Percentiles rank a stretch among this genome's conserved stretches.
phyloP scores from a whole-genome alignment of 805 yeast genomes.

The Ogataea saltuana region DNA sequence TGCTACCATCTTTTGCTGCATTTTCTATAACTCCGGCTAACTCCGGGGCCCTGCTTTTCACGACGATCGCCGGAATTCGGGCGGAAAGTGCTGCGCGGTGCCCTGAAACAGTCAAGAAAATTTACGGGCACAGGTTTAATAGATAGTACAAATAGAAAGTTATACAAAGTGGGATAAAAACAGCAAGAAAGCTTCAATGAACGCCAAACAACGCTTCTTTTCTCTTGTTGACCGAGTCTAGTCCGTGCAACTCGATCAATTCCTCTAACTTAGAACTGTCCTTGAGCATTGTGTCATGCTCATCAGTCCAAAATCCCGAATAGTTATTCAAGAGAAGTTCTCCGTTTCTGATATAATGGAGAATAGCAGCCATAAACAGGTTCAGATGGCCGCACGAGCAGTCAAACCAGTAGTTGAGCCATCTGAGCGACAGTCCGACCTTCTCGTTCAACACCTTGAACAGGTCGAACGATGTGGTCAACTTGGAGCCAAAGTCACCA shows the following conservation, averaged over 20 bases:
- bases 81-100: too few species aligned
- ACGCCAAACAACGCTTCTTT: slow-evolving; percentile 32
- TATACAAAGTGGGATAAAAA: neutral
- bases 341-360: slow-evolving; percentile 32
- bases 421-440: slow-evolving; percentile 33
- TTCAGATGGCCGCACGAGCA: slow-evolving; percentile 37
- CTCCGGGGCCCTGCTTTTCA: too few species aligned
- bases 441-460: slow-evolving; percentile 32
- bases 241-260: slow-evolving; percentile 32
- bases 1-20: too few species aligned
- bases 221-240: slow-evolving; percentile 34
- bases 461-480: slow-evolving; percentile 30
- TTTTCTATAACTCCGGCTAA: too few species aligned
- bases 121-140: too few species aligned
- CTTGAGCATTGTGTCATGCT: slow-evolving; percentile 33
- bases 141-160: too few species aligned
- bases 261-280: slow-evolving; percentile 25
- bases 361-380: slow-evolving; percentile 32
- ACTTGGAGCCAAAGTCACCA: slow-evolving; percentile 28
- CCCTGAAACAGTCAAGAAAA: too few species aligned
- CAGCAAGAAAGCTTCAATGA: neutral
- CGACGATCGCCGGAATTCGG: too few species aligned
- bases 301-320: slow-evolving; percentile 36
- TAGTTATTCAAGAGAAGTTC: slow-evolving; percentile 30
- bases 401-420: slow-evolving; percentile 38